Evolutionary conservation across 148 eudicot genomes (phyloP), one percentile per base, ranked within the genome.

Genomic region (Hydrangea macrophylla): DNA sequence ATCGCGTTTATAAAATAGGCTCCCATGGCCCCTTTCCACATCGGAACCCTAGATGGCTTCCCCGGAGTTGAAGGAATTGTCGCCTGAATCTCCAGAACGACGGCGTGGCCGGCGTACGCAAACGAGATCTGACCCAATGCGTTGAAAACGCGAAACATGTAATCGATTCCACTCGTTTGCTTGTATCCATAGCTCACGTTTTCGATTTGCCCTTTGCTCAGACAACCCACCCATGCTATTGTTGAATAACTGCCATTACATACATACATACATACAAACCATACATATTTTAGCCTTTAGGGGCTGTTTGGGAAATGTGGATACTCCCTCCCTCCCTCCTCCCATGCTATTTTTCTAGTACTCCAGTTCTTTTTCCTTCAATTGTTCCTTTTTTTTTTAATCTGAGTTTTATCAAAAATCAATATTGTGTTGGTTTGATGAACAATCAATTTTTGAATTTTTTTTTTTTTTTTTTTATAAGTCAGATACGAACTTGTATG

Each of bases 11-110:
- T 59, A 37, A 90, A 69, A 48, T 90, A 93, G 22, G 96, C 96
- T 70, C 78, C 84, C 12, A 88, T 25, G 6, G 96, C 95, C 9
- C 98, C 98, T 78, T 80, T 80, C 92, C 96, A 93, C 98, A 93
- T 90, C 0, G 92, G 76, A 10, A 80, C 48, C 42, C 58, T 88
- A 6, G 96, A 88, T 32, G 98, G 96, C 62, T 75, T 88, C 45
- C 86, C 88, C 0, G 98, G 95, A 0, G 98, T 82, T 0, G 98
- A 93, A 8, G 98, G 98, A 32, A 93, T 84, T 0, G 95, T 93
- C 55, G 98, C 95, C 71, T 93, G 98, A 66, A 93, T 93, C 61
- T 93, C 98, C 2, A 88, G 84, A 0, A 78, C 90, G 24, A 93
- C 95, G 3, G 95, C 92, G 60, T 90, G 95, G 3, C 95, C 96